Evolutionary conservation across 768 basidiomycete genomes (phyloP), one percentile per base, ranked within the genome.

Genomic region (Trametopsis cervina): DNA sequence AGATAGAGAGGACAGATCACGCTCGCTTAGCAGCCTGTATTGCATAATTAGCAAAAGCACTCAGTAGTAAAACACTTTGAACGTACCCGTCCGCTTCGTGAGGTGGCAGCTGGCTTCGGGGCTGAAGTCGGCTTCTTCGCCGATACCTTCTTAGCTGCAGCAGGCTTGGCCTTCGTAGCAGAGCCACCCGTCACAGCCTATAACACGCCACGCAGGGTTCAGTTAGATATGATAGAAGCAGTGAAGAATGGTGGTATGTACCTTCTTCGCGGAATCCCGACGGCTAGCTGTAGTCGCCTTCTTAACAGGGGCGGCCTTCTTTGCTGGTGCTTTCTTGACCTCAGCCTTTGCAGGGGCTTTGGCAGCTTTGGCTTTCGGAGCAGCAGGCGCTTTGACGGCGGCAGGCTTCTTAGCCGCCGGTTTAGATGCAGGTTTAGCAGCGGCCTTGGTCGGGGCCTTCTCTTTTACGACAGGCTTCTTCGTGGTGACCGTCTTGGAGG

Each of bases 181-280:
- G 74, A 57, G 10, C 66, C 69, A 7, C 81, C 78, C 33, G 76
- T 81, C 21, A 74, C 67, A 53, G 71, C 69, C 81, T 83, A 55
- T n/a, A 18, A 27, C 15, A 33, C n/a, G n/a, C n/a, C n/a, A n/a
- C n/a, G n/a, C 44, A n/a, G 17, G 6, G 55, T 24, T 37, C n/a
- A 15, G 44, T 41, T 21, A 44, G 7, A n/a, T 13, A 42, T 43
- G 42, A 26, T 18, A 1, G 25, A 49, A 37, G 24, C 4, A 29
- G 39, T 17, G 36, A 20, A 46, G 22, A 11, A 46, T 22, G 35
- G 4, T 24, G 21, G n/a, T 0, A 52, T 55, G 29, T 38, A 81
- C 81, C 78, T 85, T 87, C 74, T 86, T 87, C 7, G 75, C 78
- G 1, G 71, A 40, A 25, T 73, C 78, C 26, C 78, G 70, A 61